Percentiles rank a stretch among this genome's conserved stretches.
These are phyloP conservation scores for Grosmannia huntii DNA, from an alignment of 2,329 filamentous ascomycete genomes.

Conservation along the genomic window DNA sequence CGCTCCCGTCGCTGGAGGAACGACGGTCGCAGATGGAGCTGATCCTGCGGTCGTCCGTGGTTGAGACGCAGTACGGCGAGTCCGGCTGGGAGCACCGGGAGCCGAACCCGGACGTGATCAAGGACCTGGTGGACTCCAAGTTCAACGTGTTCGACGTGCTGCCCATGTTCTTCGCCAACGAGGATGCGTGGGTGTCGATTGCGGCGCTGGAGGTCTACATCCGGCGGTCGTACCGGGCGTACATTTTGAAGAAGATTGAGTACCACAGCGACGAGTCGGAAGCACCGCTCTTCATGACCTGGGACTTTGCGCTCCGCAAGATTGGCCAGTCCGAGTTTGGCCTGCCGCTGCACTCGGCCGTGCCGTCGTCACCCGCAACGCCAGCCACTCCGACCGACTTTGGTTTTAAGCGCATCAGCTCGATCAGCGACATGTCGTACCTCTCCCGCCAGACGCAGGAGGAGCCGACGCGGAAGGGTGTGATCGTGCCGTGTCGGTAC, in stretches of 20 bases:
- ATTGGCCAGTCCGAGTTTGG: conserved; percentile 86
- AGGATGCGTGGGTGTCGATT: conserved; percentile 86
- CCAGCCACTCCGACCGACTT: conserved; percentile 62
- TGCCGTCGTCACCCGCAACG: conserved; percentile 73
- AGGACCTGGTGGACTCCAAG: conserved; percentile 96
- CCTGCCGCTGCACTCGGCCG: conserved; percentile 63
- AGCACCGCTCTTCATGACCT: conserved; percentile 64
- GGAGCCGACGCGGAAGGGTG: conserved; percentile 80
- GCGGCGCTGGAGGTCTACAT: conserved; percentile 94
- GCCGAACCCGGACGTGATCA: conserved; percentile 79
- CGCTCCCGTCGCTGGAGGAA: conserved; percentile 90
- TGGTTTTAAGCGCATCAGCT: conserved; percentile 71
- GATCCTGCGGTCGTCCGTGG: conserved; percentile 86
- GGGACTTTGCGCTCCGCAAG: conserved; percentile 94
- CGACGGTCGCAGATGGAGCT: conserved; percentile 95
- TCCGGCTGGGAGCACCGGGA: conserved; percentile 93
- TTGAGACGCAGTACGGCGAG: conserved; percentile 96
- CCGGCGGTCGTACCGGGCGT: conserved; percentile 91
- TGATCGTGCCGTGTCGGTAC: conserved; percentile 86
- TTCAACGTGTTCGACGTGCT: conserved; percentile 97
- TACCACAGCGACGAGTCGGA: conserved; percentile 69
- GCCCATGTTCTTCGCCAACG: conserved; percentile 87
- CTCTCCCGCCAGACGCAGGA: conserved; percentile 57
- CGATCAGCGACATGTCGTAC: conserved; percentile 95
- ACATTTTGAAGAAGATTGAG: conserved; percentile 77